A percentile compares a stretch with the other conserved stretches of the same genome.
Conservation (phyloP, 495 filamentous ascomycete genomes). For the Penicillium lagena region DNA sequence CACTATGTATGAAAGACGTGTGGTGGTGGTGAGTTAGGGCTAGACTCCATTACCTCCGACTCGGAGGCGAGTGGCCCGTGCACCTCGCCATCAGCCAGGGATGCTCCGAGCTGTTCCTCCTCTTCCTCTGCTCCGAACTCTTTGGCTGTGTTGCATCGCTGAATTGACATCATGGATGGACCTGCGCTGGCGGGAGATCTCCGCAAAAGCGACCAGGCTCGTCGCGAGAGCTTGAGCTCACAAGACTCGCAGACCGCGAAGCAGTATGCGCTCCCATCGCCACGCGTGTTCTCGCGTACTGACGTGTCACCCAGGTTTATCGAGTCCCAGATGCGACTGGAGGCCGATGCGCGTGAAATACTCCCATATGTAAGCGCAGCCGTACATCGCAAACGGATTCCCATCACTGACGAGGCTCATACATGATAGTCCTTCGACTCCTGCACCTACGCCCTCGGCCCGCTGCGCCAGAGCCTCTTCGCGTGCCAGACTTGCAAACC, state of each 20-base stretch:
- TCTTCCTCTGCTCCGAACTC: too few relatives aligned
- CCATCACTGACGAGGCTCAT: constrained; percentile 4
- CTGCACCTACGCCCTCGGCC: constrained; percentile 81
- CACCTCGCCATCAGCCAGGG: too few relatives aligned
- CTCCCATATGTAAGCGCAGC: constrained; percentile 69
- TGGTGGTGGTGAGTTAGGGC: too few relatives aligned
- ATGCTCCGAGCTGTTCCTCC: too few relatives aligned
- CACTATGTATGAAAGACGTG: too few relatives aligned
- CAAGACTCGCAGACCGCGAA: constrained; percentile 80
- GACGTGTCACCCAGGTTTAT: constrained; percentile 60
- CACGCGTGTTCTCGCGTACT: neutral
- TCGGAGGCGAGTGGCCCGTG: too few relatives aligned
- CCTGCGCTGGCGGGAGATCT: neutral
- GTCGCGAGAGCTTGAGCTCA: constrained; percentile 52
- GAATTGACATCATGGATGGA: constrained; percentile 7
- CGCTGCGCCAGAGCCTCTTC: constrained; percentile 80
- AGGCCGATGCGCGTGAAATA: constrained; percentile 89
- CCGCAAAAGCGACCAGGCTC: constrained; percentile 9
- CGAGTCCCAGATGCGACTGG: constrained; percentile 78
- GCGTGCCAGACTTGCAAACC: constrained; percentile 92
- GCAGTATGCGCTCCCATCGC: constrained; percentile 48
- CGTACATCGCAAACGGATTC: constrained; percentile 2
- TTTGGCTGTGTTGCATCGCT: constrained; percentile 1
- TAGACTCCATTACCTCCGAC: too few relatives aligned
- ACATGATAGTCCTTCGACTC: constrained; percentile 70